Base-by-base conservation (phyloP, 805 yeast genomes). In the Lipomyces oligophaga region DNA sequence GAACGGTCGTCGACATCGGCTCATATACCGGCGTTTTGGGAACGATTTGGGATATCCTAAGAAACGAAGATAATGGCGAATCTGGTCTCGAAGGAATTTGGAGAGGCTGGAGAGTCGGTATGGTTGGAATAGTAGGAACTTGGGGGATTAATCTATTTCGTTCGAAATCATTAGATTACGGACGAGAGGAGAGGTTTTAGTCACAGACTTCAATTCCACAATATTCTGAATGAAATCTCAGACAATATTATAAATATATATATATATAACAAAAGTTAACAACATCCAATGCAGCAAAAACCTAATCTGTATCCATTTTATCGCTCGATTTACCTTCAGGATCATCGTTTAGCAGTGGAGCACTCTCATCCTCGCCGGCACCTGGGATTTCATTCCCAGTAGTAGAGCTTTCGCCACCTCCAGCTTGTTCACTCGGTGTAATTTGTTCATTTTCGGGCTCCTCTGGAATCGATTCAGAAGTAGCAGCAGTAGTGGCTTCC, bases 41-140 rank as follows among this genome's bases (percentile, higher is more conserved):
- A 40, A 74, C 84, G 1, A 59, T 79, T 22, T 78, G 77, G 69
- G 71, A 72, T 47, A 64, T 77, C 4, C 48, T 73, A 34, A 63
- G 65, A 15, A 74, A 76, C 60, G 66, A 66, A 32, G 72, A 63
- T 25, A 67, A 76, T 31, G 64, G 71, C 6, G 69, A 73, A 28
- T 65, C 71, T 38, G 75, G 80, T 1, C 54, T 73, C 55, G 74
- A 75, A 34, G 76, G 72, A 1, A 63, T 82, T 21, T 89, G 85
- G 73, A 76, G 90, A 57, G 98, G 97, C 30, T 90, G 97, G 97
- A 77, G 86, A 63, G 80, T 87, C 34, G 94, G 95, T 24, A 71
- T 85, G 8, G 64, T 87, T 47, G 86, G 90, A 51, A 76, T 85
- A 2, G 64, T 85, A 39, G 93, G 95, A 8, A 81, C 82, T 41